phyloP scores from a whole-genome alignment of 192 early-diverging fungal genomes.

The Gigaspora rosea region DNA sequence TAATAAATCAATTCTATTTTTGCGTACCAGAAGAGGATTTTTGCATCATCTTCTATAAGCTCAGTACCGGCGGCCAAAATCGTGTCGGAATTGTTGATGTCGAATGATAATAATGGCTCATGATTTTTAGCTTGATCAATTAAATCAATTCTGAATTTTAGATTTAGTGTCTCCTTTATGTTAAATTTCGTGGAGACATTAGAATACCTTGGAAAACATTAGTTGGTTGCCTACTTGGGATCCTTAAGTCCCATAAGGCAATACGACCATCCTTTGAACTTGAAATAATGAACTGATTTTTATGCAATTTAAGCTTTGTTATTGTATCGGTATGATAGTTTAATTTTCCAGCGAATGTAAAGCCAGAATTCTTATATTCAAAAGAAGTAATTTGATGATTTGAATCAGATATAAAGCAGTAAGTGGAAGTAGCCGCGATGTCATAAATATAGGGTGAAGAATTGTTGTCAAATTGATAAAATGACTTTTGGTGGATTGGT shows the following conservation, averaged over 20 bases:
- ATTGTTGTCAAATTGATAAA: too few relatives aligned
- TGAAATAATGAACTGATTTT: slow-evolving; percentile 58
- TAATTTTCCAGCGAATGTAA: slow-evolving; percentile 47
- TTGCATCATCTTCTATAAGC: slow-evolving; percentile 45
- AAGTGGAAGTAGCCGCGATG: slow-evolving; percentile 45
- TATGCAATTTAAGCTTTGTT: slow-evolving; percentile 60
- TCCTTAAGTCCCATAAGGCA: slow-evolving; percentile 71
- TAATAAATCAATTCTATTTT: neutral
- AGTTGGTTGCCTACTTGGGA: slow-evolving; percentile 44
- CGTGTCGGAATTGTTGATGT: slow-evolving; percentile 52
- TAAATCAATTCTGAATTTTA: neutral
- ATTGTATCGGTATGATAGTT: slow-evolving; percentile 63
- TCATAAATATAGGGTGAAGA: slow-evolving; percentile 54
- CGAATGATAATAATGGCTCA: slow-evolving; percentile 51
- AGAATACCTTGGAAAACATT: slow-evolving; percentile 59
- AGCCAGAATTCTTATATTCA: slow-evolving; percentile 56
- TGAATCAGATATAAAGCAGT: slow-evolving; percentile 61
- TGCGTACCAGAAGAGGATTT: slow-evolving; percentile 51
- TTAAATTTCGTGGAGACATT: neutral
- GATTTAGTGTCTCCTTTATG: neutral
- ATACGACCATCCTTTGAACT: slow-evolving; percentile 66
- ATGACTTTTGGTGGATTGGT: too few relatives aligned
- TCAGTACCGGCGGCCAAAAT: slow-evolving; percentile 60
- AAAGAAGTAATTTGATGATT: slow-evolving; percentile 67
- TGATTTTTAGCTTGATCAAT: slow-evolving; percentile 32